A percentile compares a stretch with the other conserved stretches of the same genome.
These are phyloP conservation scores for Cladophialophora exuberans DNA, from an alignment of 2,329 filamentous ascomycete genomes.

Conservation along the genomic window DNA sequence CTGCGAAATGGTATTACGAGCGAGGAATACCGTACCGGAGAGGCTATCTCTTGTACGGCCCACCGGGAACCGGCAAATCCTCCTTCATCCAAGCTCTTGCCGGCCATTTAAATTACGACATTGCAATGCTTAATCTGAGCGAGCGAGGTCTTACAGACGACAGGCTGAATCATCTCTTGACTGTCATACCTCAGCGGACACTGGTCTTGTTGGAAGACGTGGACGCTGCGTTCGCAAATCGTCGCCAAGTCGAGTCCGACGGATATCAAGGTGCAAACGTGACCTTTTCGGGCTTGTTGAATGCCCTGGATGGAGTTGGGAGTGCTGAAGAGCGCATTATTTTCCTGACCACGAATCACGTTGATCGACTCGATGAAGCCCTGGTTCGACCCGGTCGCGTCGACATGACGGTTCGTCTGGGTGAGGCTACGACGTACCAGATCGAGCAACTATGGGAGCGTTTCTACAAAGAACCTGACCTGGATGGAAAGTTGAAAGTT, in stretches of 20 bases:
- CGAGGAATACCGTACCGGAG: slow-evolving; percentile 91
- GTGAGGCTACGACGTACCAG: slow-evolving; percentile 83
- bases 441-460: slow-evolving; percentile 88
- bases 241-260: slow-evolving; percentile 74
- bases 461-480: slow-evolving; percentile 85
- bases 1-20: slow-evolving; percentile 86
- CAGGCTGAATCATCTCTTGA: slow-evolving; percentile 80
- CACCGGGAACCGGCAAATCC: slow-evolving; percentile 89
- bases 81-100: slow-evolving; percentile 96
- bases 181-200: slow-evolving; percentile 80
- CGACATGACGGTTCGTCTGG: slow-evolving; percentile 88
- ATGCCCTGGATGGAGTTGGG: slow-evolving; percentile 86
- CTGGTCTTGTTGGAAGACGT: slow-evolving; percentile 86
- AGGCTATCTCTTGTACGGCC: slow-evolving; percentile 86
- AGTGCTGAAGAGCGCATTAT: slow-evolving; percentile 92
- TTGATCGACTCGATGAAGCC: slow-evolving; percentile 81
- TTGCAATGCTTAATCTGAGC: slow-evolving; percentile 89
- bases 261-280: slow-evolving; percentile 87
- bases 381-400: slow-evolving; percentile 88
- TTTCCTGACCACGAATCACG: slow-evolving; percentile 92
- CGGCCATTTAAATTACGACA: slow-evolving; percentile 88
- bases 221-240: slow-evolving; percentile 85
- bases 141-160: slow-evolving; percentile 90
- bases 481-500: slow-evolving; percentile 62
- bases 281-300: slow-evolving; percentile 89